These are phyloP conservation scores for Suillus tomentosus DNA, from an alignment of 768 basidiomycete species.

Conservation along the genomic window DNA sequence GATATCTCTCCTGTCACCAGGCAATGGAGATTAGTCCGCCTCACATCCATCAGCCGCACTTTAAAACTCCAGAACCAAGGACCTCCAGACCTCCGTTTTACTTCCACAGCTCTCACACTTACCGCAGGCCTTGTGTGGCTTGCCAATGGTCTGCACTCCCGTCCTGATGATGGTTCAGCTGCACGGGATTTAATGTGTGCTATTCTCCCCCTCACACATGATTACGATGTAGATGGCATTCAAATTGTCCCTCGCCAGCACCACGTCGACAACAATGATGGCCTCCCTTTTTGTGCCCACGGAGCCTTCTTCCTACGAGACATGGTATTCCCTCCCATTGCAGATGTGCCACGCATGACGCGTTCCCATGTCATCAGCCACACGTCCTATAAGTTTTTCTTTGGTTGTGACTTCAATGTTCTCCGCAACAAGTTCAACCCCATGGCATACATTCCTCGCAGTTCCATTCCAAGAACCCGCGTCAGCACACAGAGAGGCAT, in stretches of 20 bases:
- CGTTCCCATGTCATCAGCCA: background rate
- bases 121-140: slow-evolving; percentile 27
- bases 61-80: slow-evolving; percentile 13
- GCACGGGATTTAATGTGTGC: slow-evolving; percentile 23
- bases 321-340: background rate
- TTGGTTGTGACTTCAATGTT: background rate
- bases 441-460: background rate
- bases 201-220: slow-evolving; percentile 28
- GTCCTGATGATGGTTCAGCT: slow-evolving; percentile 24
- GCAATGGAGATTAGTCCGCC: background rate
- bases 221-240: background rate
- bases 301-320: background rate
- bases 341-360: background rate
- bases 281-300: background rate
- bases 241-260: background rate
- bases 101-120: slow-evolving; percentile 19
- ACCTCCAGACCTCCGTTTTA: background rate
- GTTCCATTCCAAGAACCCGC: background rate
- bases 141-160: slow-evolving; percentile 29
- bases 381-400: background rate
- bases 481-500: background rate
- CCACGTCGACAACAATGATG: background rate
- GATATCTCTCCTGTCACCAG: fast-evolving
- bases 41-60: background rate
- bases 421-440: background rate